These are phyloP conservation scores for Flaveria brownii DNA, from an alignment of 129 eudicot species.

Conservation along the genomic window DNA sequence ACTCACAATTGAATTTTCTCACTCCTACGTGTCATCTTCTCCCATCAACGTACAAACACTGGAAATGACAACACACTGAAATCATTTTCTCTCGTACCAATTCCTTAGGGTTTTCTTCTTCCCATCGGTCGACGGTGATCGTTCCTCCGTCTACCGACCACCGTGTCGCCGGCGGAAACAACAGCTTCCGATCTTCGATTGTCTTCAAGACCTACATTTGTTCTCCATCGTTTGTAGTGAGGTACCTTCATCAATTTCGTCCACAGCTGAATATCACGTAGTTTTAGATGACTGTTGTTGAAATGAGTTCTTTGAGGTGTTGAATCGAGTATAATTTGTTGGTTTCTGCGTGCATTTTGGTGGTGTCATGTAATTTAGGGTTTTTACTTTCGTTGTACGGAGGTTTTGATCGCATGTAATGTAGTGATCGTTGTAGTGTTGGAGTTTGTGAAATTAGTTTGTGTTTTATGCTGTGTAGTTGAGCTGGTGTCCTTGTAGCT, in stretches of 20 bases:
- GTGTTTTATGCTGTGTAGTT: background rate
- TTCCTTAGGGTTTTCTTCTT: conserved; percentile 14
- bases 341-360: conserved; percentile 9
- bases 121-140: conserved; percentile 10
- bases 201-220: background rate
- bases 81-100: background rate
- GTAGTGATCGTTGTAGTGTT: conserved; percentile 2
- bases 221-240: conserved; percentile 5
- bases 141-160: background rate
- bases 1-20: background rate
- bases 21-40: background rate
- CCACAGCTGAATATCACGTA: background rate
- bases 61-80: background rate
- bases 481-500: background rate
- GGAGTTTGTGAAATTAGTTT: background rate
- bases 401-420: conserved; percentile 9
- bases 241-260: background rate
- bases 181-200: background rate
- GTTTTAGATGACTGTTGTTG: background rate
- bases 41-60: background rate
- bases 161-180: background rate
- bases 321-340: background rate
- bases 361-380: conserved; percentile 20
- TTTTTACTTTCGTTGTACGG: conserved; percentile 4
- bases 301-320: background rate